These are phyloP conservation scores for Acorus gramineus DNA, from an alignment of 106 monocot genomes.

Conservation along the genomic window DNA sequence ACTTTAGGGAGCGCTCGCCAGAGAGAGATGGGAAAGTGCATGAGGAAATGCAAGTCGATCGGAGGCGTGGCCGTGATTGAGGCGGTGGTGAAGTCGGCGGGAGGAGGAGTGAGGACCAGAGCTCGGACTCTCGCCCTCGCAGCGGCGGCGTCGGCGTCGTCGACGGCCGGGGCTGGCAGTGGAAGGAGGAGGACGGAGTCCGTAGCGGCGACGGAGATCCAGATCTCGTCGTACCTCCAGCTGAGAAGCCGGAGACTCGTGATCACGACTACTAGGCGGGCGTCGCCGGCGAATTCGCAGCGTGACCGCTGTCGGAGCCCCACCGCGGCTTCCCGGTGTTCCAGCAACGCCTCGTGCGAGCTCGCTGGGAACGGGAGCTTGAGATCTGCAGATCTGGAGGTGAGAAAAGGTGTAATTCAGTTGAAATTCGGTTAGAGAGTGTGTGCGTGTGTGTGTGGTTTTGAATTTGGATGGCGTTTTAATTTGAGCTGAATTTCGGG, in stretches of 20 bases:
- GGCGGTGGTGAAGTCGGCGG: neutral
- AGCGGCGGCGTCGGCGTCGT: constrained; percentile 9
- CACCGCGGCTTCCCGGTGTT: neutral
- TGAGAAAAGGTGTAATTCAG: neutral
- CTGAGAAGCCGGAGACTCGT: neutral
- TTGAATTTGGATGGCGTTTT: too few relatives aligned
- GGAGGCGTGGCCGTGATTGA: constrained; percentile 18
- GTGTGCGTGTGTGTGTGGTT: too few relatives aligned
- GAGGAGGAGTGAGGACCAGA: constrained; percentile 19
- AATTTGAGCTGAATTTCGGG: too few relatives aligned
- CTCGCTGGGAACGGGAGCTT: neutral
- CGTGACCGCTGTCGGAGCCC: neutral
- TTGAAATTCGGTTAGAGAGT: constrained; percentile 3
- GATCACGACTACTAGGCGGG: too few relatives aligned
- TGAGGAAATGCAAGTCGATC: constrained; percentile 4
- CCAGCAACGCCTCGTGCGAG: neutral
- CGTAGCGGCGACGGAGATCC: neutral
- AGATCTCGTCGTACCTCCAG: neutral
- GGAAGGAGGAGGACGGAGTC: constrained; percentile 1
- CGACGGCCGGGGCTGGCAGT: neutral
- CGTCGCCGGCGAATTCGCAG: neutral
- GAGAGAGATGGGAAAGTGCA: constrained; percentile 31
- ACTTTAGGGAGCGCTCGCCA: too few relatives aligned
- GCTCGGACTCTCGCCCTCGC: constrained; percentile 5
- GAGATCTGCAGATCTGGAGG: constrained; percentile 3